Percentiles rank a stretch among this genome's conserved stretches.
Evolutionary conservation across 371 early-diverging fungal species (phyloP).

Genomic region (Mortierella polycephala): DNA sequence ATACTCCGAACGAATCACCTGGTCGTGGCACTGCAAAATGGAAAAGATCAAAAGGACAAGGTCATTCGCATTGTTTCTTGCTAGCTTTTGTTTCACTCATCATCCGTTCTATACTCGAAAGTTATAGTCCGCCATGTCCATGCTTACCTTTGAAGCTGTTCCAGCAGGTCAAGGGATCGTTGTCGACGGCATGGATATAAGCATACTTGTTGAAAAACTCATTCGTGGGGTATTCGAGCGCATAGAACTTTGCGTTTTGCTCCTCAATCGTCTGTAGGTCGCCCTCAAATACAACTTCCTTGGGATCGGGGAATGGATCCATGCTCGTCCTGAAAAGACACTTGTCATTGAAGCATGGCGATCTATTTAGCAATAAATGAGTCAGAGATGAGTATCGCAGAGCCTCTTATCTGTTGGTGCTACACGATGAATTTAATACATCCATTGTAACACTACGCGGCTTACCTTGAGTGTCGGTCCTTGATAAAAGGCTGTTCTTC

Average conservation of each 20-base stretch:
- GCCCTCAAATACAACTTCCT: constrained; percentile 52
- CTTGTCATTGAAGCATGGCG: constrained; percentile 68
- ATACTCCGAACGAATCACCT: constrained; percentile 66
- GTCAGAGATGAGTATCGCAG: background rate
- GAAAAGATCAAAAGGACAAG: constrained; percentile 6
- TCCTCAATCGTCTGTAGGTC: constrained; percentile 57
- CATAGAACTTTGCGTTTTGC: constrained; percentile 53
- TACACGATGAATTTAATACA: too few species aligned
- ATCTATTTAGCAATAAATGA: constrained; percentile 19
- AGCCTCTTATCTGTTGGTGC: too few species aligned
- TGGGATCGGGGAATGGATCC: constrained; percentile 63
- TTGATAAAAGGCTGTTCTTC: constrained; percentile 60
- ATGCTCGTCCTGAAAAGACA: constrained; percentile 68
- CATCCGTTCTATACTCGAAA: background rate
- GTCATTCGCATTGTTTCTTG: background rate
- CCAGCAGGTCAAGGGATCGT: constrained; percentile 67
- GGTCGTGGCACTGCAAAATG: constrained; percentile 50
- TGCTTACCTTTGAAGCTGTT: constrained; percentile 56
- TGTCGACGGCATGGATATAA: constrained; percentile 66
- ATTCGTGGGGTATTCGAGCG: constrained; percentile 52
- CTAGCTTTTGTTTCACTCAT: too few species aligned
- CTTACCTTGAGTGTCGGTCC: constrained; percentile 62
- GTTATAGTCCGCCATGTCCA: background rate
- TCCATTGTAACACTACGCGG: background rate
- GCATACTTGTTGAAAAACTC: constrained; percentile 60